Conservation (phyloP, 805 yeast genomes). For the Suhomyces sp. region DNA sequence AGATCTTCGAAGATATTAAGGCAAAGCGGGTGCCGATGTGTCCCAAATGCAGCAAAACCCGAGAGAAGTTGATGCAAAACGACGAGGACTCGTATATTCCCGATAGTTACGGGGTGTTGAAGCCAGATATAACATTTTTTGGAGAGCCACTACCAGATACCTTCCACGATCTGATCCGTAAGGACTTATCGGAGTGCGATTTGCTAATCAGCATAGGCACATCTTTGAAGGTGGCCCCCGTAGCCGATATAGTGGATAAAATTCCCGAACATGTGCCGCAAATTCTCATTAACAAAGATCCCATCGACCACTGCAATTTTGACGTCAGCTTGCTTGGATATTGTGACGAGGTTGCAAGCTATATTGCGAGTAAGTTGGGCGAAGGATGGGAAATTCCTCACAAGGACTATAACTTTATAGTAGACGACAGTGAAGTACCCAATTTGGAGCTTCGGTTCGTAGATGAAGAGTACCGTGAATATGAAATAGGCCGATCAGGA, state of each 20-base stretch:
- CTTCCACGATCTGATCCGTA: constrained; percentile 57
- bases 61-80: constrained; percentile 15
- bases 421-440: constrained; percentile 9
- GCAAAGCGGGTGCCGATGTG: constrained; percentile 66
- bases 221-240: constrained; percentile 89
- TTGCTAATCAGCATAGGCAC: constrained; percentile 84
- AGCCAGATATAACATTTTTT: constrained; percentile 90
- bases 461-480: constrained; percentile 13
- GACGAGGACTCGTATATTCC: constrained; percentile 28
- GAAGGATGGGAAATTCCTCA: constrained; percentile 33
- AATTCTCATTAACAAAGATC: constrained; percentile 72
- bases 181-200: constrained; percentile 70
- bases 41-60: constrained; percentile 50
- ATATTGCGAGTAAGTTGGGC: constrained; percentile 37
- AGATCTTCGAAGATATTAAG: constrained; percentile 58
- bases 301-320: constrained; percentile 71
- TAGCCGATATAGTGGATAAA: constrained; percentile 78
- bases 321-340: constrained; percentile 74
- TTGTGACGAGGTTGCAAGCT: constrained; percentile 79
- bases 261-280: constrained; percentile 77
- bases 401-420: constrained; percentile 17
- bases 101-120: constrained; percentile 73
- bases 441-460: constrained; percentile 7
- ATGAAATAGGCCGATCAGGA: constrained; percentile 4
- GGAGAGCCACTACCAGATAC: constrained; percentile 77